Base-by-base conservation (phyloP, 73 alveolate species). In the Breviolum minutum region DNA sequence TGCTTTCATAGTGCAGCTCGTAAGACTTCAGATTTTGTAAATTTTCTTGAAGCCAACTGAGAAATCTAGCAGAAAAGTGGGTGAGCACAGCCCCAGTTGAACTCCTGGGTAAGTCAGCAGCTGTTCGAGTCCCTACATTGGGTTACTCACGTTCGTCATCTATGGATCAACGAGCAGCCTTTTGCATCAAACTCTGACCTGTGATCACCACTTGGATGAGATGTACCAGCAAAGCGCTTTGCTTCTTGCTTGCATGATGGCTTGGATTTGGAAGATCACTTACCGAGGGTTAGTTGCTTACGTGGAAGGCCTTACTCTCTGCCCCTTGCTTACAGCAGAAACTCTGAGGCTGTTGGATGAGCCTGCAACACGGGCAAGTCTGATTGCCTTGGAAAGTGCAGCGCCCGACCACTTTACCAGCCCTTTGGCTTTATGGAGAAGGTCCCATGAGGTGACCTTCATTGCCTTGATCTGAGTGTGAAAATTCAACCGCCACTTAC, bases 211-310 rank as follows among this genome's bases (percentile, higher is more conserved):
- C 88, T 80, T 30, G 54, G 17, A 22, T 22, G n/a, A 54, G 92
- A 83, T 83, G 92, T 83, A 83, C 62, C 92, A 83, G 92, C 92
- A 83, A 83, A 83, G 92, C 26, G 92, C 64, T 61, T 83, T 83
- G 92, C 32, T 61, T 62, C 92, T 61, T 62, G 92, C 61, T 17
- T 68, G 77, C 77, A 68, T 22, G 17, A 22, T 22, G 17, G 77
- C 24, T 68, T 68, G 24, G 77, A 68, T 68, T 68, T 68, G 77
- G 0, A 6, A 68, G 77, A 68, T 17, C 77, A 22, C 77, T 68
- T 68, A 22, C 17, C 2, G 24, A 68, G n/a, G 77, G 17, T 68
- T 68, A 68, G 77, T 22, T 17, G 24, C 24, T 68, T 68, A 22
- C n/a, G n/a, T n/a, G n/a, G n/a, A n/a, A n/a, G n/a, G n/a, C n/a